Base-by-base conservation (phyloP, 305 asterid species). In the Petunia hybrid region DNA sequence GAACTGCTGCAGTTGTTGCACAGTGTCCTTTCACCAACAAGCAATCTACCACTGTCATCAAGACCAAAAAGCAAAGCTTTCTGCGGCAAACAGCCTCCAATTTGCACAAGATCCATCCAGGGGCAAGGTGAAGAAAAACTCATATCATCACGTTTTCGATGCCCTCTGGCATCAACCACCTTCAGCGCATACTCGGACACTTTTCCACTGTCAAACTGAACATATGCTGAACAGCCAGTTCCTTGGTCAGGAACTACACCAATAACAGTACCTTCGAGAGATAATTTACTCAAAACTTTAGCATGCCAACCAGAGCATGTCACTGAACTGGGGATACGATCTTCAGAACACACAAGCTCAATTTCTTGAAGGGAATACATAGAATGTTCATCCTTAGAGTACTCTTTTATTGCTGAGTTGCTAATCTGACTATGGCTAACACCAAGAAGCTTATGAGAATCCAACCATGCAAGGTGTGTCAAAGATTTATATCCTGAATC, bases 221-320 rank as follows among this genome's bases (percentile, higher is more conserved):
- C 82, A 86, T 89, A 90, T 64, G 95, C 95, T 41, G 95, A 92
- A 79, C 77, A 82, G 55, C 86, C 86, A 66, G 56, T 67, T 64
- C 82, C 85, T 46, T 92, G 88, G 79, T 88, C 86, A 76, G 94
- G 79, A 57, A 84, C 84, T 63, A 90, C 80, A 84, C 95, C 90
- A 82, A 92, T 84, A 68, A 89, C 93, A 14, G 85, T 83, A 38
- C 82, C 91, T 81, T 94, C 98, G 77, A 92, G 91, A 88, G 85
- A 84, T 40, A 81, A 74, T 85, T 87, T 89, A 83, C 84, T 83
- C 43, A 86, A 83, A 76, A 84, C 79, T 80, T 82, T 88, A 31
- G 90, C 90, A 79, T 91, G 91, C 99, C 99, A 95, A 79, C 98
- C 97, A 39, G 98, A 90, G 87, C 89, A 86, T 83, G 95, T 90